These are phyloP conservation scores for Batkoa obscura DNA, from an alignment of 371 early-diverging fungal genomes.

Conservation along the genomic window DNA sequence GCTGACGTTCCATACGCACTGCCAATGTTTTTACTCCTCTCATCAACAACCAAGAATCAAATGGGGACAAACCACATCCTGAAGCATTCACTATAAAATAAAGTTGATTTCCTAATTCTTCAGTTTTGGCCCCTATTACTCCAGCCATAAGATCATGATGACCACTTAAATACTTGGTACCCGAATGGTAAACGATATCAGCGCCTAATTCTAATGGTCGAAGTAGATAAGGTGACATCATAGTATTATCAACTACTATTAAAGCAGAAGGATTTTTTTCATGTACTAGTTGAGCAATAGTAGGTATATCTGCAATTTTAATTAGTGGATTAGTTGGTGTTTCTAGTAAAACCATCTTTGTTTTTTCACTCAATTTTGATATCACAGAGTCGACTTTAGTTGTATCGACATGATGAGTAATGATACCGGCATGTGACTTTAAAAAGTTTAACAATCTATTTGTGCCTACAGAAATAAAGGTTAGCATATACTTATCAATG, in stretches of 20 bases:
- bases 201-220: slow-evolving; percentile 70
- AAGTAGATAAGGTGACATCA: slow-evolving; percentile 83
- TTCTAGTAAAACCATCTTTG: slow-evolving; percentile 61
- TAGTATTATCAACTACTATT: slow-evolving; percentile 85
- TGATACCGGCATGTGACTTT: slow-evolving; percentile 40
- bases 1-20: slow-evolving; percentile 74
- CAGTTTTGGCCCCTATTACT: slow-evolving; percentile 50
- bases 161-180: slow-evolving; percentile 80
- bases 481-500: not conserved
- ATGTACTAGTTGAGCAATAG: slow-evolving; percentile 45
- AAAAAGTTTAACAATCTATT: slow-evolving; percentile 62
- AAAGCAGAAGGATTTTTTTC: slow-evolving; percentile 45
- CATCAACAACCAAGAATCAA: slow-evolving; percentile 69
- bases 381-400: slow-evolving; percentile 37
- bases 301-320: slow-evolving; percentile 61
- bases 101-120: slow-evolving; percentile 47
- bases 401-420: slow-evolving; percentile 68
- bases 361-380: slow-evolving; percentile 41
- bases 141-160: slow-evolving; percentile 89
- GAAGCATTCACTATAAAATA: slow-evolving; percentile 79
- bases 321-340: slow-evolving; percentile 83
- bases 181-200: slow-evolving; percentile 72
- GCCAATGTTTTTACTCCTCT: slow-evolving; percentile 78
- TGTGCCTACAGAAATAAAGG: slow-evolving; percentile 28
- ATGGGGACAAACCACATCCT: slow-evolving; percentile 73